These are phyloP conservation scores for Lentinula raphanica DNA, from an alignment of 768 basidiomycete genomes.

Conservation along the genomic window DNA sequence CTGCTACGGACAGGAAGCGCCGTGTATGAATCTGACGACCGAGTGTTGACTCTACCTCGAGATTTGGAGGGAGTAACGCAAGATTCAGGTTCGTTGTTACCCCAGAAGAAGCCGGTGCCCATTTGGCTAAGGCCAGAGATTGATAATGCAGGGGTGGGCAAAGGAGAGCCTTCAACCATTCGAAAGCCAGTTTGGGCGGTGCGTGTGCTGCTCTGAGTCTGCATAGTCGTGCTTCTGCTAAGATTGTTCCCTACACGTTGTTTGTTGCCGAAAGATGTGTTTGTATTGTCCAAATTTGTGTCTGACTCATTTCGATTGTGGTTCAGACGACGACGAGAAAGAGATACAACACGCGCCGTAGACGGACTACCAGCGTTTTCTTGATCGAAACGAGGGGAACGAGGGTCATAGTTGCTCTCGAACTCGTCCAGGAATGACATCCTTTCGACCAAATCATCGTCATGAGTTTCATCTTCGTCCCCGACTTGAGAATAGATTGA, in stretches of 20 bases:
- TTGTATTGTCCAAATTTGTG: neutral
- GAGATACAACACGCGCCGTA: neutral
- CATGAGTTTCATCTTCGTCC: conserved; percentile 5
- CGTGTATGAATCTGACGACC: conserved; percentile 33
- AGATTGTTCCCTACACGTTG: neutral
- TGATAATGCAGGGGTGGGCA: conserved; percentile 5
- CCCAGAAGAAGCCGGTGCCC: conserved; percentile 1
- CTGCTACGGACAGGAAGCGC: conserved; percentile 25
- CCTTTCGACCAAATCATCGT: neutral
- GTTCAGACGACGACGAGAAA: conserved; percentile 8
- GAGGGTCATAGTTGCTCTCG: conserved; percentile 8
- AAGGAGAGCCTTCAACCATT: conserved; percentile 9
- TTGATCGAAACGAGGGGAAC: neutral
- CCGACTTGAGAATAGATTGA: conserved; percentile 14
- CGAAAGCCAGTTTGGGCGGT: conserved; percentile 9
- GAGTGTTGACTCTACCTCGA: conserved; percentile 1
- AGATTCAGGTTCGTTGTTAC: conserved; percentile 1
- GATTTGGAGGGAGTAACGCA: neutral
- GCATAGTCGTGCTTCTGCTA: neutral
- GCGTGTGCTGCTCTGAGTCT: neutral
- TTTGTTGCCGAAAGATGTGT: neutral
- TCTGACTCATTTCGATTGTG: conserved; percentile 7
- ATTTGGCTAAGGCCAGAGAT: neutral
- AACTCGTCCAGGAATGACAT: conserved; percentile 11
- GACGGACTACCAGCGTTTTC: neutral